These are phyloP conservation scores for Plasmodium coatneyi DNA, from an alignment of 169 alveolate species.

Conservation along the genomic window DNA sequence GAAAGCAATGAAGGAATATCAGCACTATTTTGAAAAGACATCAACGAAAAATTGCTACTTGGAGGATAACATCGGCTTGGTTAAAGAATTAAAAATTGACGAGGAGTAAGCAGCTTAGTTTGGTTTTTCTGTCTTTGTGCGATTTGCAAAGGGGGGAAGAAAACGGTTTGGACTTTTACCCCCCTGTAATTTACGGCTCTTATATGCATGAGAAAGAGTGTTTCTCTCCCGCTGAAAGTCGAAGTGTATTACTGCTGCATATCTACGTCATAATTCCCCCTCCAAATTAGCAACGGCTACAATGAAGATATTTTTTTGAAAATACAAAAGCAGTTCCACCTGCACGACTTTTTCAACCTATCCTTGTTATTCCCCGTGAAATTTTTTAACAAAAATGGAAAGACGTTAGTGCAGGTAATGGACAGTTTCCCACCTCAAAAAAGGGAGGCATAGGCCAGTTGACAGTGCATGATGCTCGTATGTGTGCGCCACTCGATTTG, in stretches of 20 bases:
- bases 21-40: conserved; percentile 37
- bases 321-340: conserved; percentile 39
- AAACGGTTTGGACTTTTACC: background rate
- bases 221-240: background rate
- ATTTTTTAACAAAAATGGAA: conserved; percentile 46
- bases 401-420: conserved; percentile 44
- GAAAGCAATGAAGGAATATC: conserved; percentile 58
- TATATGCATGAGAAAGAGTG: background rate
- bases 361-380: conserved; percentile 60
- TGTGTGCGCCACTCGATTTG: background rate
- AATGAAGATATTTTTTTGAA: conserved; percentile 66
- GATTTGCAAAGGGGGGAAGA: background rate
- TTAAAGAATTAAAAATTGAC: conserved; percentile 28
- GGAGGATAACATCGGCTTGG: conserved; percentile 39
- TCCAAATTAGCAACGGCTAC: conserved; percentile 28
- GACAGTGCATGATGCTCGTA: background rate
- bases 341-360: conserved; percentile 48
- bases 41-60: conserved; percentile 49
- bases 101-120: conserved; percentile 30
- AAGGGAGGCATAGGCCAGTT: background rate
- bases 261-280: background rate
- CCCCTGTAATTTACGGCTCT: background rate
- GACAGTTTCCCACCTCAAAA: background rate
- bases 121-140: background rate
- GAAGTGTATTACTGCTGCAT: too few species aligned